Base-by-base conservation (phyloP, 2,329 filamentous ascomycete species). In the Rhinocladiella similis region DNA sequence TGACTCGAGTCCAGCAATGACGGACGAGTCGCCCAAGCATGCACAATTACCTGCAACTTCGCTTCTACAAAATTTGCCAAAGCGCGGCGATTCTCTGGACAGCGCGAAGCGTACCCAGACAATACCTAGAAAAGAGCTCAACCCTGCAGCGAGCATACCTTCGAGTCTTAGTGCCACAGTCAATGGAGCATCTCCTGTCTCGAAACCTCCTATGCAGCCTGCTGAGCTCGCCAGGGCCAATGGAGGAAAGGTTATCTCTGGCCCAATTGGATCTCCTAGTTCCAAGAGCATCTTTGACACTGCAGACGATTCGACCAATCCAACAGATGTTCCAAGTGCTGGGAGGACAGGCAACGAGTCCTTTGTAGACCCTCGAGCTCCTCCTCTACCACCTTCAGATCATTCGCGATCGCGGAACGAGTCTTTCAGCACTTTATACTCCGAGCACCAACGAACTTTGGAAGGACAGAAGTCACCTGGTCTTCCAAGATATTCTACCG, bases 401-500 rank as follows among this genome's bases (percentile, higher is more conserved):
- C 64, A 71, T 29, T 57, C 47, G 48, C 70, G 68, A 47, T 53
- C 65, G 39, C 67, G 75, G 35, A 82, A 82, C 60, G 82, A 83
- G 47, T 76, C 82, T 18, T 69, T 74, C 19, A 76, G 70, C 59
- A 75, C 79, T 12, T 54, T 71, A 2, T 69, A 73, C 33, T 69
- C 70, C 12, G 73, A 75, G 42, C 56, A 68, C 12, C 66, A 68
- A 35, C 68, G 70, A 50, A 68, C 70, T 64, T 38, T 64, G 59
- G 66, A 80, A 71, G 58, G 76, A 62, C 82, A 83, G 63, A 72
- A 73, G 38, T 89, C 87, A 9, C 86, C 88, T 9, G 86, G 85
- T 65, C 76, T 90, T 60, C 84, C 88, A 63, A 81, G 87, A 67
- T 90, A 83, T 59, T 96, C 88, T 72, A 82, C 83, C 42, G 90